A percentile compares a stretch with the other conserved stretches of the same genome.
Conservation (phyloP, 2,329 filamentous ascomycete species). For the Aspergillus fischeri region DNA sequence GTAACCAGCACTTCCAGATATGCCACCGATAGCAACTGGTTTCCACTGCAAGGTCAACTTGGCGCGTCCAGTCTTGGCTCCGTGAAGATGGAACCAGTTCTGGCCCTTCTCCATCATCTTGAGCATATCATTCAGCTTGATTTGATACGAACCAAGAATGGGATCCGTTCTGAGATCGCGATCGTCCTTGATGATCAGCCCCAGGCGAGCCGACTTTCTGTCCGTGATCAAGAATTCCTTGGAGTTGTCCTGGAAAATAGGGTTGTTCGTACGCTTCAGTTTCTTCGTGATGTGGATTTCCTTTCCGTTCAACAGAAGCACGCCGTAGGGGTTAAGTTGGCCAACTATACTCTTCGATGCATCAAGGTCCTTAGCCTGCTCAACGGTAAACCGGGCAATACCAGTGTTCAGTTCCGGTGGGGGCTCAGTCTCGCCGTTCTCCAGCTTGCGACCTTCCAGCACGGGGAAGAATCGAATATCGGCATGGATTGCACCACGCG, state of each 20-base stretch:
- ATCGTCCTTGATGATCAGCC: slow-evolving; percentile 92
- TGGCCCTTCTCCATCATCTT: slow-evolving; percentile 87
- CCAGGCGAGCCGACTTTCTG: slow-evolving; percentile 82
- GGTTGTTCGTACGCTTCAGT: slow-evolving; percentile 94
- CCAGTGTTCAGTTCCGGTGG: slow-evolving; percentile 88
- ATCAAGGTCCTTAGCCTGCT: slow-evolving; percentile 95
- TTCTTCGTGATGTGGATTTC: slow-evolving; percentile 86
- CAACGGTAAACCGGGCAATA: slow-evolving; percentile 87
- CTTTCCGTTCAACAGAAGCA: slow-evolving; percentile 85
- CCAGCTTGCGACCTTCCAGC: slow-evolving; percentile 60
- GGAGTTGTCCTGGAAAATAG: slow-evolving; percentile 87
- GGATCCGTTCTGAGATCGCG: slow-evolving; percentile 80
- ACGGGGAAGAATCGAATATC: slow-evolving; percentile 97
- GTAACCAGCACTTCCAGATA: slow-evolving; percentile 76
- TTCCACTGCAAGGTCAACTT: slow-evolving; percentile 96
- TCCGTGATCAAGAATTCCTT: slow-evolving; percentile 96
- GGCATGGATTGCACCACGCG: slow-evolving; percentile 71
- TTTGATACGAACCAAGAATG: slow-evolving; percentile 85
- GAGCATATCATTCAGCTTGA: slow-evolving; percentile 90
- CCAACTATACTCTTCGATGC: slow-evolving; percentile 88
- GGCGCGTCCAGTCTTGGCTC: slow-evolving; percentile 74
- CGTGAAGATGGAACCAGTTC: slow-evolving; percentile 90
- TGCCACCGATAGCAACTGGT: slow-evolving; percentile 79
- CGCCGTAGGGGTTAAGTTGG: slow-evolving; percentile 83
- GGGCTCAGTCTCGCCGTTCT: slow-evolving; percentile 73